Percentiles rank a stretch among this genome's conserved stretches.
These are phyloP conservation scores for Margaritispora aquatica DNA, from an alignment of 495 filamentous ascomycete species.

Conservation along the genomic window DNA sequence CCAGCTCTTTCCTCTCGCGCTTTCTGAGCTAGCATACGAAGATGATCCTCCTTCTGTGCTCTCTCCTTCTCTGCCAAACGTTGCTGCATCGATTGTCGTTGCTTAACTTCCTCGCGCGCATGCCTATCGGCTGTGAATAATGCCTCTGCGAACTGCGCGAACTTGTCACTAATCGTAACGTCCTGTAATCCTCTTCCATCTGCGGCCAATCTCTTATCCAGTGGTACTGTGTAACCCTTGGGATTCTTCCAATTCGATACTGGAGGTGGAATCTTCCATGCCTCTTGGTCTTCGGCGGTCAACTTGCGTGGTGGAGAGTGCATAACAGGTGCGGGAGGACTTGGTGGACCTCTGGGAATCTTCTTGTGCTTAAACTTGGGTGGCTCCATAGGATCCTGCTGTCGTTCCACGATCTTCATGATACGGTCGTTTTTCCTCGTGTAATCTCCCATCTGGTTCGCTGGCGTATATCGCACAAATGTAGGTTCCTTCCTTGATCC, in stretches of 20 bases:
- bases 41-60: slow-evolving; percentile 83
- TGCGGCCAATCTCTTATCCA: slow-evolving; percentile 95
- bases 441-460: slow-evolving; percentile 94
- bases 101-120: slow-evolving; percentile 90
- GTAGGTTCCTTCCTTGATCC: slow-evolving; percentile 75
- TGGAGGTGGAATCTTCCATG: slow-evolving; percentile 90
- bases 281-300: slow-evolving; percentile 94
- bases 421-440: slow-evolving; percentile 87
- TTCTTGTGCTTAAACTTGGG: slow-evolving; percentile 99
- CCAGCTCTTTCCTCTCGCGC: slow-evolving; percentile 73
- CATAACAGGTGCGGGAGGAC: slow-evolving; percentile 89
- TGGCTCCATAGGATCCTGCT: slow-evolving; percentile 95
- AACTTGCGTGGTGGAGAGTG: slow-evolving; percentile 93
- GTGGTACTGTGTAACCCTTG: slow-evolving; percentile 93
- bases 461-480: slow-evolving; percentile 92
- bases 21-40: slow-evolving; percentile 84
- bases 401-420: slow-evolving; percentile 95
- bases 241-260: slow-evolving; percentile 99
- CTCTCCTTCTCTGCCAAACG: slow-evolving; percentile 96
- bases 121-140: slow-evolving; percentile 91
- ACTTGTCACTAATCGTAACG: slow-evolving; percentile 97
- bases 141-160: slow-evolving; percentile 92
- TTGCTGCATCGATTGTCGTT: slow-evolving; percentile 92
- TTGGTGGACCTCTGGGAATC: slow-evolving; percentile 90
- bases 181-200: slow-evolving; percentile 91